Evolutionary conservation across 345 rosid genomes (phyloP), one percentile per base, ranked within the genome.

Genomic region (Litchi chinensis): DNA sequence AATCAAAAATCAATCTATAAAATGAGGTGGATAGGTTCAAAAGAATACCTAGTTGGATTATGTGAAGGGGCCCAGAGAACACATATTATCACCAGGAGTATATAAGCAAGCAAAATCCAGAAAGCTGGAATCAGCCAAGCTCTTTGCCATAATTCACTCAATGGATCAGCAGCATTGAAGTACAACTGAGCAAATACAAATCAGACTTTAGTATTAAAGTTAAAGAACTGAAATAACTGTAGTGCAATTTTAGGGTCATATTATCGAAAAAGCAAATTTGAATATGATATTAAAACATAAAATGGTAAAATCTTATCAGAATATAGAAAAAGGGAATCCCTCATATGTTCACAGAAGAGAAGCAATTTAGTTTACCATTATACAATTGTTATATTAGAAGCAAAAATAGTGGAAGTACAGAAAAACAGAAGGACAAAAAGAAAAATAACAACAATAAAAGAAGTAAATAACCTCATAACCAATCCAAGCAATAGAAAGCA

Each of bases 121-220:
- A 88, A 86, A 75, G 89, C 91, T 0, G 91, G 86, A 79, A 86
- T 86, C 72, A 83, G 77, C 89, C 89, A 86, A 50, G 89, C 86
- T 65, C 76, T 82, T 74, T 63, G 82, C 89, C 88, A 88, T 70
- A 81, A 71, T 79, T 88, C 91, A 75, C 89, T 84, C 77, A 88
- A 82, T 5, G 88, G 87, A 73, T 88, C 89, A 22, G 85, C 85
- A 32, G 91, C 89, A 79, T 86, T 88, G 26, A 83, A 86, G 76
- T 86, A 86, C 65, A 88, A 69, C 89, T 88, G 83, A 64, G 56
- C 73, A 72, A 83, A 50, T 56, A 77, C 24, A 62, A 40, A 32
- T 21, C 66, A 64, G 54, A 76, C 69, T 59, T 57, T 37, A n/a
- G 46, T 70, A 46, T 65, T 7, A 69, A 39, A 67, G 26, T 65